A percentile compares a stretch with the other conserved stretches of the same genome.
These are phyloP conservation scores for Paramecium bursaria DNA, from an alignment of 73 alveolate species.

Conservation along the genomic window DNA sequence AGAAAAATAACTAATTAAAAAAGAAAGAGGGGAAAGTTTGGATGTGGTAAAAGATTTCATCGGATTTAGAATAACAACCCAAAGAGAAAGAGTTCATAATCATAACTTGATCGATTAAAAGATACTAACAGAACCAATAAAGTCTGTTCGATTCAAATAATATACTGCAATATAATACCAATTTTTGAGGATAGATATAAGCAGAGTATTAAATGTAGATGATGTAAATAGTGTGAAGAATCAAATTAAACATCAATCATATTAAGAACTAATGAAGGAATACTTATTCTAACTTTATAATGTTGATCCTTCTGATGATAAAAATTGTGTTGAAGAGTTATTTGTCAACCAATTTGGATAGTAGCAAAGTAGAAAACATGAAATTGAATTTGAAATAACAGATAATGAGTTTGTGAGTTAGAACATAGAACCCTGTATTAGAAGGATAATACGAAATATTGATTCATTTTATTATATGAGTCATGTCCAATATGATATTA, in stretches of 20 bases:
- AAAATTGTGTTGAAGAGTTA: neutral
- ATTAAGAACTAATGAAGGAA: neutral
- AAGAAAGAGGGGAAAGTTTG: constrained; percentile 25
- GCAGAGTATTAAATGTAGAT: constrained; percentile 15
- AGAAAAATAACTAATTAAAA: neutral
- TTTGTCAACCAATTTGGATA: neutral
- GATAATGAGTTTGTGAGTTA: neutral
- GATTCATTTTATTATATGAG: constrained; percentile 21
- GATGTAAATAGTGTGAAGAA: neutral
- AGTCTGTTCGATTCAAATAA: constrained; percentile 45
- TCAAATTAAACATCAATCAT: neutral
- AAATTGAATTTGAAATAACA: constrained; percentile 36
- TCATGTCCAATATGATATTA: neutral
- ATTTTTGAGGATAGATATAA: constrained; percentile 13
- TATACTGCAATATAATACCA: neutral
- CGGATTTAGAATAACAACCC: constrained; percentile 9
- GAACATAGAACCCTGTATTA: neutral
- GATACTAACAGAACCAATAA: neutral
- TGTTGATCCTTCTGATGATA: too few species aligned
- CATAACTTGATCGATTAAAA: neutral
- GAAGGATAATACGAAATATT: constrained; percentile 4
- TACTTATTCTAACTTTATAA: too few species aligned
- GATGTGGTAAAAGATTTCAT: constrained; percentile 11
- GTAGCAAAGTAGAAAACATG: neutral
- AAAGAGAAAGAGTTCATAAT: constrained; percentile 6